Base-by-base conservation (phyloP, 192 early-diverging fungal genomes). In the Rhizophagus clarus region DNA sequence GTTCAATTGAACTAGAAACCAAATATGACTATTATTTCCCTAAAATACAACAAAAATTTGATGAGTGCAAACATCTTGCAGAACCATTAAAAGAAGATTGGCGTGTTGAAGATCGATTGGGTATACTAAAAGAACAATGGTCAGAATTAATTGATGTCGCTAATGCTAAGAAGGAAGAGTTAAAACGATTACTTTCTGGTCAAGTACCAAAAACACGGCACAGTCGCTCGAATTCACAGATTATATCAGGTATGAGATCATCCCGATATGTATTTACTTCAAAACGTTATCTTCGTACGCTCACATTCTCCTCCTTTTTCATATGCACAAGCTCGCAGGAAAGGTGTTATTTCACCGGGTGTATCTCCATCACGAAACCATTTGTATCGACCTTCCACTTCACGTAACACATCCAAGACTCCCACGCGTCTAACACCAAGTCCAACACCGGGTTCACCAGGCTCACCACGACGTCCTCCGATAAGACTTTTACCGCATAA, bases 81-180 rank as follows among this genome's bases (percentile, higher is more conserved):
- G 47, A 80, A 22, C 61, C 42, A 24, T 34, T 86, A 15, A 74
- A 78, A 76, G 74, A 87, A 14, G 87, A 88, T 75, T 82, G 81
- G 82, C 76, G 88, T 74, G 77, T 89, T 62, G 81, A 81, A 1
- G 83, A 87, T 37, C 86, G 81, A 69, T 76, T 83, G 42, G 81
- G 85, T 34, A 70, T 84, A 11, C 72, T 88, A 1, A 82, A 79
- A 10, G 83, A 89, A 71, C 81, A 84, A 61, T 90, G 89, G 89
- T 63, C 74, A n/a, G 79, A 85, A 28, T 76, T 89, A 14, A 84
- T 87, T 78, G 76, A 63, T 34, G 61, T 79, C n/a, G 86, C 87
- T 11, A 51, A 81, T 3, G 83, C 85, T 51, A 88, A 86, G 76
- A 86, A 82, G 79, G 72, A 84, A 24, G 84, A 85, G 40, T 73